These are phyloP conservation scores for Zopfia rhizophila DNA, from an alignment of 2,329 filamentous ascomycete genomes.

Conservation along the genomic window DNA sequence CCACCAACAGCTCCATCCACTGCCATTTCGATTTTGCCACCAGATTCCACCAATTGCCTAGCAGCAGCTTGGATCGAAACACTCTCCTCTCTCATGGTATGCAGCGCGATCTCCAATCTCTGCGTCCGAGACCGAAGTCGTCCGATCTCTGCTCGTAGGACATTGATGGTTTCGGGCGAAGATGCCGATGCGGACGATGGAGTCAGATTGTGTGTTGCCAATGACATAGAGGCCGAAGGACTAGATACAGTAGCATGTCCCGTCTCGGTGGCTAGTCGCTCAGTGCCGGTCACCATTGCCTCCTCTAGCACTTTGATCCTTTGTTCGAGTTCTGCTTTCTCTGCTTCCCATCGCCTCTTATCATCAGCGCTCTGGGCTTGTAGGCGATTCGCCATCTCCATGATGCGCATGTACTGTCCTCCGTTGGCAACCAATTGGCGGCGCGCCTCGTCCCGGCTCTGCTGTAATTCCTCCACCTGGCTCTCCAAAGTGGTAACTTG, in stretches of 20 bases:
- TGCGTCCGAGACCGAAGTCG: constrained; percentile 42
- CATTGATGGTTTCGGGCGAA: constrained; percentile 39
- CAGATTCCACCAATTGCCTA: constrained; percentile 36
- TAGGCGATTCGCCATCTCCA: constrained; percentile 60
- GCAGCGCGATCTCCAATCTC: constrained; percentile 36
- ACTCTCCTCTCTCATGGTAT: constrained; percentile 40
- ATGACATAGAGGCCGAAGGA: constrained; percentile 7
- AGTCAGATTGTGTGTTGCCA: not conserved
- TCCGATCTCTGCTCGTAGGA: constrained; percentile 42
- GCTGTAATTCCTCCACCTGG: constrained; percentile 61
- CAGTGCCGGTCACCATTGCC: constrained; percentile 38
- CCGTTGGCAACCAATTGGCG: constrained; percentile 55
- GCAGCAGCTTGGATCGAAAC: constrained; percentile 40
- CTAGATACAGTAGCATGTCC: not conserved
- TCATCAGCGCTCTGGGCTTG: constrained; percentile 57
- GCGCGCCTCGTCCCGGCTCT: constrained; percentile 60
- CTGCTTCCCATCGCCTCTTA: constrained; percentile 53
- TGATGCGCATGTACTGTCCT: constrained; percentile 62
- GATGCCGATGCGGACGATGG: constrained; percentile 14
- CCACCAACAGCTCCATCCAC: constrained; percentile 19
- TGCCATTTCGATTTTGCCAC: constrained; percentile 36
- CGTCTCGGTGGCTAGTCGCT: constrained; percentile 7
- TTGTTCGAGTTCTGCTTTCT: constrained; percentile 50
- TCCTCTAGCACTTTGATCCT: constrained; percentile 50
- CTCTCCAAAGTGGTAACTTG: constrained; percentile 60